Conservation (phyloP, 2,329 filamentous ascomycete species). For the Sclerotinia spermophila region DNA sequence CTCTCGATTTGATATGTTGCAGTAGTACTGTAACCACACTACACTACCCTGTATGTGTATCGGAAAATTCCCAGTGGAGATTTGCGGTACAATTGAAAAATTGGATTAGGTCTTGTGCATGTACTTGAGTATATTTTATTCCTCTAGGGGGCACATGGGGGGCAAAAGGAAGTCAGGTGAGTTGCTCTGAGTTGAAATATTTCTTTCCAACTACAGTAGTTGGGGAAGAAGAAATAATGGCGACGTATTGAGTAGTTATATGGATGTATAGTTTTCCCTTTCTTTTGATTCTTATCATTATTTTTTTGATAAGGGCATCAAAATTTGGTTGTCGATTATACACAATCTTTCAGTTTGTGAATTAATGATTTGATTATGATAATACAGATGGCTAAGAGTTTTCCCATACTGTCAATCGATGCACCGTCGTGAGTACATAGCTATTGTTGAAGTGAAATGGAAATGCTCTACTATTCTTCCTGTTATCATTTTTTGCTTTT, state of each 20-base stretch:
- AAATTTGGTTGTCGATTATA: not conserved
- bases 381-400: not conserved
- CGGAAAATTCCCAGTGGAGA: not conserved
- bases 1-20: not conserved
- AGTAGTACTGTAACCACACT: not conserved
- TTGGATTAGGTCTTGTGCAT: conserved; percentile 2
- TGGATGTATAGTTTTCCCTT: not conserved
- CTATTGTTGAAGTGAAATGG: not conserved
- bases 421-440: not conserved
- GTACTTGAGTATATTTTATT: not conserved
- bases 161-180: not conserved
- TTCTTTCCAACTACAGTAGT: not conserved
- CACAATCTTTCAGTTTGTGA: not conserved
- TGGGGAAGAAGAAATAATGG: not conserved
- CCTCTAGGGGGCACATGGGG: not conserved
- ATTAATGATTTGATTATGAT: not conserved
- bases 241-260: not conserved
- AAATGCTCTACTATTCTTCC: not conserved
- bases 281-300: not conserved
- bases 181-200: not conserved
- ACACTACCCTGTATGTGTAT: not conserved
- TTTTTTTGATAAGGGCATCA: not conserved
- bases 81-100: not conserved
- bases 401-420: not conserved
- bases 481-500: not conserved